Evolutionary conservation across 208 protist genomes (phyloP), one percentile per base, ranked within the genome.

Genomic region (Kentomonas sorsogonicus): DNA sequence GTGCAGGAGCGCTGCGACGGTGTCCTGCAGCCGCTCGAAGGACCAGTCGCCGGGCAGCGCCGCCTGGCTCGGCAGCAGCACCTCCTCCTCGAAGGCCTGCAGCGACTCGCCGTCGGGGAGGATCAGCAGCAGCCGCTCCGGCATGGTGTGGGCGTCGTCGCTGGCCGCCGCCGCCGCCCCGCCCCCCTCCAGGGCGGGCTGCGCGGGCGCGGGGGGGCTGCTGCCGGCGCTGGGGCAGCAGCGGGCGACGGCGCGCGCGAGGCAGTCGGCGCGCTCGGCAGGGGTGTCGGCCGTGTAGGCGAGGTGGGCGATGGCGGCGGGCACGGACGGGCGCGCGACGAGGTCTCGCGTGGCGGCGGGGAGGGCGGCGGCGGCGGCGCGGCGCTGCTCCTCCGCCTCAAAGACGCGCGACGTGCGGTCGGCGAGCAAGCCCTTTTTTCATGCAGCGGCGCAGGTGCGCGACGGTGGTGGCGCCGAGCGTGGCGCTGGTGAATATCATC

Each of bases 381-480:
- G 6, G 51, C 41, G 1, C 33, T 56, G 51, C 18, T 45, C 51
- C 29, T 45, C 69, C 10, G 48, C 62, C 50, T 89, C 85, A 66
- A 95, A 95, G 15, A 95, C 75, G 11, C 69, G 76, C 7, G 83
- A 76, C 6, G 83, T 72, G 41, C 75, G 72, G 38, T 77, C 74
- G 18, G 74, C 80, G 9, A 95, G 65, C 4, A 91, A 43, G 50
- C 83, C 90, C 68, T 93, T 93, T n/a, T 62, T 91, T 93, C 73
- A 95, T 86, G 74, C 83, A 95, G 9, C 77, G 74, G 2, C 85
- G 79, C 40, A 95, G 73, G 67, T 95, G 89, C 60, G 90, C 91
- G 1, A 95, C 85, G 16, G 81, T 90, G 0, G 85, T 91, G 1
- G 82, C 84, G 9, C 81, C 77, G 0, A 95, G 74, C 10, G 89